Base-by-base conservation (phyloP, 2,329 filamentous ascomycete species). In the Phaeosphaeriaceae sp. region DNA sequence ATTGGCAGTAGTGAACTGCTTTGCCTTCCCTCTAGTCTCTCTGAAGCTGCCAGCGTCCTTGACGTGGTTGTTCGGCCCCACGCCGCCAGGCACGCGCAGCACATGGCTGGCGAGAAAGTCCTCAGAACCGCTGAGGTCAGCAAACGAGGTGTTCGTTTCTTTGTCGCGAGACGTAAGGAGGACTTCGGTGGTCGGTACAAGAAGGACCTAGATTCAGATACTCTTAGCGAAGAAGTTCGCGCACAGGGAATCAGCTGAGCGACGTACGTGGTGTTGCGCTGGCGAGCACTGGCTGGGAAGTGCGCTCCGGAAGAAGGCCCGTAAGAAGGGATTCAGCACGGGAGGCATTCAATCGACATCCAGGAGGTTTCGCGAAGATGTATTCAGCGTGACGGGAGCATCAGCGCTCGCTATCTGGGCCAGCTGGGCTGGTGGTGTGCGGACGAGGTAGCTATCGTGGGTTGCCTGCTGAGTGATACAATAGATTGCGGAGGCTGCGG, bases 71-170 rank as follows among this genome's bases (percentile, higher is more conserved):
- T 79, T 78, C 22, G 82, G 82, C 48, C 78, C 76, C 44, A 82
- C 73, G 51, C 75, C 79, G 44, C 80, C 80, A 44, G 92, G 89
- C 67, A 97, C 88, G 69, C 93, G 92, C 74, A 99, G 84, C 57
- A 98, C 93, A 90, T 99, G 95, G 83, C 95, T 98, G 63, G 89
- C 92, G 57, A 99, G 86, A 77, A 99, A 98, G 70, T 99, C 95
- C 77, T 99, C 95, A 56, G 91, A 93, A 61, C 88, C 87, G 72
- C 94, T 89, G 67, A 96, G 86, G 75, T 98, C 94, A 69, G 88
- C 83, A 78, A 93, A 90, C 57, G 86, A 82, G 65, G 87, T 84
- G 77, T 91, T 91, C 68, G 90, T 91, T 78, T 98, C 95, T 76
- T 89, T 88, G 79, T 99, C 95, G 82, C 91, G 91, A 76, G 88